phyloP scores from a whole-genome alignment of 2,329 filamentous ascomycete genomes.

The Monosporascus sp. region DNA sequence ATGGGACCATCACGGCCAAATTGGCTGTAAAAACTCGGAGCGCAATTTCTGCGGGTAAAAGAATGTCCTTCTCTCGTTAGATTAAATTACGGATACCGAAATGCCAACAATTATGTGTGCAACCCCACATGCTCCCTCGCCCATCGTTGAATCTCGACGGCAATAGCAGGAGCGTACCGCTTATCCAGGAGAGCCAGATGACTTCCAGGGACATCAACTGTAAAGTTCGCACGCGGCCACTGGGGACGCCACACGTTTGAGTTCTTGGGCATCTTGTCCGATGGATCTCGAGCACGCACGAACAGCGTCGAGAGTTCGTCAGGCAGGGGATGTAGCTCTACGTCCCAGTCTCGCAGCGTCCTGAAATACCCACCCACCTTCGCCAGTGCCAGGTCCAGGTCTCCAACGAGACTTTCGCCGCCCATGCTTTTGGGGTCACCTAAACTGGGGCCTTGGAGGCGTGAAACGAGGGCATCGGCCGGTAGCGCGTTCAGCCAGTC shows the following conservation, averaged over 20 bases:
- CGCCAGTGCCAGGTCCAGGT: conserved; percentile 2
- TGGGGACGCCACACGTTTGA: conserved; percentile 1
- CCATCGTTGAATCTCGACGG: conserved; percentile 2
- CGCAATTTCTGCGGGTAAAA: too few species aligned
- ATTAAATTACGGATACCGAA: too few species aligned
- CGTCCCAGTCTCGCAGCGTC: conserved; percentile 2
- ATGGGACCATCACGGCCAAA: too few species aligned
- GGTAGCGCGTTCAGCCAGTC: too few species aligned
- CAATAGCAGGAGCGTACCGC: conserved; percentile 2
- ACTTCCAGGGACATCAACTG: conserved; percentile 2
- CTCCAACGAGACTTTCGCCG: conserved; percentile 1
- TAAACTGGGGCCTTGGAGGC: too few species aligned
- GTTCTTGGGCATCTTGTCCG: too few species aligned
- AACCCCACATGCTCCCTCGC: too few species aligned
- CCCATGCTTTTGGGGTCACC: not conserved
- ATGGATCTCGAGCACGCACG: too few species aligned
- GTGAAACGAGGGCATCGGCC: too few species aligned
- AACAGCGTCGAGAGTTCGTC: not conserved
- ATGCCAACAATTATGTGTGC: too few species aligned
- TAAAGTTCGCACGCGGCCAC: conserved; percentile 1
- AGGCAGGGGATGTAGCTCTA: conserved; percentile 2
- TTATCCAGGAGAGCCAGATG: conserved; percentile 3
- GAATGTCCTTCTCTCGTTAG: too few species aligned
- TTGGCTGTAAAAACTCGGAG: too few species aligned
- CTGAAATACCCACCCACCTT: conserved; percentile 4